These are phyloP conservation scores for Liquidambar formosana DNA, from an alignment of 164 flowering plant species.

Conservation along the genomic window DNA sequence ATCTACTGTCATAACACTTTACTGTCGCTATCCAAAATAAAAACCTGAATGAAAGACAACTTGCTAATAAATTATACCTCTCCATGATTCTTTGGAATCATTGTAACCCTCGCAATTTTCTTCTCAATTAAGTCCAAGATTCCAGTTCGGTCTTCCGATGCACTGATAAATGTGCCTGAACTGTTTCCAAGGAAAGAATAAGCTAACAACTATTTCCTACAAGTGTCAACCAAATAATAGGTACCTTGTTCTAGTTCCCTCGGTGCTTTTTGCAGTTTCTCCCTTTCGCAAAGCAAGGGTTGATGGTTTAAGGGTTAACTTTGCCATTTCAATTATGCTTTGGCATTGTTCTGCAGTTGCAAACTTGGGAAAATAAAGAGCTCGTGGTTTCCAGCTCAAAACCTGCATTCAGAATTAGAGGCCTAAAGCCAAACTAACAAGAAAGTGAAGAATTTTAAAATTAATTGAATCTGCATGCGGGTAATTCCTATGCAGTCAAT, in stretches of 20 bases:
- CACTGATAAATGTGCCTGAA: constrained; percentile 82
- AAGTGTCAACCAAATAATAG: background rate
- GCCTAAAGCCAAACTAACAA: background rate
- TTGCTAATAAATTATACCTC: constrained; percentile 68
- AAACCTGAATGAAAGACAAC: no score
- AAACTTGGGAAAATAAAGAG: constrained; percentile 78
- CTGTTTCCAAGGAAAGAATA: constrained; percentile 37
- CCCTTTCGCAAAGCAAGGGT: constrained; percentile 74
- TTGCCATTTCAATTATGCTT: constrained; percentile 59
- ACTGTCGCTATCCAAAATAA: no score
- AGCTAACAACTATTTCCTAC: background rate
- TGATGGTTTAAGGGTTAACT: constrained; percentile 62
- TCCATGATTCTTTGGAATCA: constrained; percentile 78
- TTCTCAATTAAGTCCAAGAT: constrained; percentile 63
- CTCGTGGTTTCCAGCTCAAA: constrained; percentile 92
- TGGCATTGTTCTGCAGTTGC: constrained; percentile 77
- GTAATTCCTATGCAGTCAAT: no score
- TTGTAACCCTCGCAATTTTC: constrained; percentile 82
- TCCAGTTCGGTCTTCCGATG: constrained; percentile 82
- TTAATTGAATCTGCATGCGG: background rate
- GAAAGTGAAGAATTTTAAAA: constrained; percentile 6
- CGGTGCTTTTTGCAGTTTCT: constrained; percentile 65
- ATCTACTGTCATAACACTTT: no score
- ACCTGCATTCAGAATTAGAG: constrained; percentile 39
- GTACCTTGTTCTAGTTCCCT: constrained; percentile 90